Conservation (phyloP, 2,329 filamentous ascomycete genomes). For the Arthrobotrys megalospora region DNA sequence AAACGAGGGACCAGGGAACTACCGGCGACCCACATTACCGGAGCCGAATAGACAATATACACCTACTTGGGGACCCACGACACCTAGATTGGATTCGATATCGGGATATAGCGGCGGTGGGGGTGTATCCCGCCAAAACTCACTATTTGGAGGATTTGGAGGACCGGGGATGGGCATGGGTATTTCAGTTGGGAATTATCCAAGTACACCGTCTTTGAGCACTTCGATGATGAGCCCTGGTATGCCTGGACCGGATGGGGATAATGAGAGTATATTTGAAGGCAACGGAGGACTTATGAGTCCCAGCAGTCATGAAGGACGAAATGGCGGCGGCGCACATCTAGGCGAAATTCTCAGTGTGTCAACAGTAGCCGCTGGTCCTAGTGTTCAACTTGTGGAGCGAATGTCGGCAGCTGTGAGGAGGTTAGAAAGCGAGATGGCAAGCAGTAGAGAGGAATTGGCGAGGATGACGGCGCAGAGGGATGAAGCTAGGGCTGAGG, state of each 20-base stretch:
- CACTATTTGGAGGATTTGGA: conserved; percentile 38
- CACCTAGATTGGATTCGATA: conserved; percentile 49
- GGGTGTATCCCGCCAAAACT: conserved; percentile 37
- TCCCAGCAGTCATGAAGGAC: conserved; percentile 77
- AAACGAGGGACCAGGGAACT: conserved; percentile 12
- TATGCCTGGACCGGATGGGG: conserved; percentile 65
- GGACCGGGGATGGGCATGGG: conserved; percentile 36
- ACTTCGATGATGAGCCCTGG: conserved; percentile 63
- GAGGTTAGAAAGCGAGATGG: conserved; percentile 90
- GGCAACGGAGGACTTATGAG: conserved; percentile 74
- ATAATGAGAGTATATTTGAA: conserved; percentile 71
- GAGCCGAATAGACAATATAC: conserved; percentile 42
- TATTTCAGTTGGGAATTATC: conserved; percentile 64
- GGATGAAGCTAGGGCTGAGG: conserved; percentile 91
- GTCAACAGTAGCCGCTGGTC: conserved; percentile 89
- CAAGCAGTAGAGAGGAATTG: conserved; percentile 88
- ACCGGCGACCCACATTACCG: conserved; percentile 47
- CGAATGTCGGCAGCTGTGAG: conserved; percentile 95
- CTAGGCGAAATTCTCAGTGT: conserved; percentile 82
- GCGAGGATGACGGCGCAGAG: conserved; percentile 84
- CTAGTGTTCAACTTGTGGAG: conserved; percentile 94
- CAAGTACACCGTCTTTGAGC: conserved; percentile 68
- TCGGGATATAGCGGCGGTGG: conserved; percentile 35
- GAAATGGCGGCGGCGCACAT: conserved; percentile 40
- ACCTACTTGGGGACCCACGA: conserved; percentile 43